phyloP scores from a whole-genome alignment of 768 basidiomycete genomes.

The Pleurotus djamor region DNA sequence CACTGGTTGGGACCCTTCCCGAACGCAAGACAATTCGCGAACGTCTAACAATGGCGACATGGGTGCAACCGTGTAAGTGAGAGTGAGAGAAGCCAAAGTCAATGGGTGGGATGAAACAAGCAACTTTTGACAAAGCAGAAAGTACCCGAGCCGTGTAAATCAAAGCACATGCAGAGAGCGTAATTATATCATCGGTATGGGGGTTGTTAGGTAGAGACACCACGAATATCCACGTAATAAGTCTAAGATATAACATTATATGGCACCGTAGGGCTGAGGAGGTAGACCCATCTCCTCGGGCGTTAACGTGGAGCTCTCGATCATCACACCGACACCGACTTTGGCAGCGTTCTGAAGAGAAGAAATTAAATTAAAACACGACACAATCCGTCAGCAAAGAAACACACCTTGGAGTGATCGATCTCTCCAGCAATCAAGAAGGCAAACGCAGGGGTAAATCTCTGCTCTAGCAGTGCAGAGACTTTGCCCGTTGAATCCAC shows the following conservation, averaged over 20 bases:
- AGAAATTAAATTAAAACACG: conserved; percentile 3
- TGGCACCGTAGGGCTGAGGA: conserved; percentile 38
- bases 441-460: conserved; percentile 92
- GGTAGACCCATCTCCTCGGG: conserved; percentile 82
- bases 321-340: conserved; percentile 97
- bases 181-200: conserved; percentile 7
- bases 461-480: conserved; percentile 91
- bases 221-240: conserved; percentile 14
- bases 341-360: conserved; percentile 79
- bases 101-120: background rate
- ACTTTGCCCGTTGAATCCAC: conserved; percentile 95
- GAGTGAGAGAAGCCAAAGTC: background rate
- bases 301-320: conserved; percentile 80
- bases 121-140: conserved; percentile 5
- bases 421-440: conserved; percentile 97
- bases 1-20: conserved; percentile 43
- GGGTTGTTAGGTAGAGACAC: background rate
- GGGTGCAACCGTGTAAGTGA: conserved; percentile 3
- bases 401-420: conserved; percentile 92
- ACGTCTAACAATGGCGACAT: conserved; percentile 43
- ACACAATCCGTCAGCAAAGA: background rate
- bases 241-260: conserved; percentile 20
- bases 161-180: background rate
- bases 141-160: background rate
- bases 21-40: conserved; percentile 45